Percentiles rank a stretch among this genome's conserved stretches.
Evolutionary conservation across 192 early-diverging fungal species (phyloP).

Genomic region (Geosiphon pyriformis): DNA sequence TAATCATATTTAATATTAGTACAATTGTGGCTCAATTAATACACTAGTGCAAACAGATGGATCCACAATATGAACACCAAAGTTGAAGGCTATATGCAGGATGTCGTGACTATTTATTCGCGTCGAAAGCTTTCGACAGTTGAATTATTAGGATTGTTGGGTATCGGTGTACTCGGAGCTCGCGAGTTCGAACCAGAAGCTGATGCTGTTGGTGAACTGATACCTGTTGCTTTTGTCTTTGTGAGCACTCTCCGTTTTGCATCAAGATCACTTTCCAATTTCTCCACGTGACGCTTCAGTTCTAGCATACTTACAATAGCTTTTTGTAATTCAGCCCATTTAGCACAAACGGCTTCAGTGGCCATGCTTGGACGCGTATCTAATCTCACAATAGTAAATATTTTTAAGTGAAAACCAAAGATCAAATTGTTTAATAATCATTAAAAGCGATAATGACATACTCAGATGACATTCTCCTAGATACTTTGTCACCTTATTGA

Average conservation of each 20-base stretch:
- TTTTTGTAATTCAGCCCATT: conserved; percentile 71
- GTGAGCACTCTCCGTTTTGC: neutral
- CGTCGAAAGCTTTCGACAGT: no score
- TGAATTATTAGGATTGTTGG: no score
- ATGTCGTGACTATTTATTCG: no score
- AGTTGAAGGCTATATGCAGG: no score
- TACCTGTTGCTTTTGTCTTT: neutral
- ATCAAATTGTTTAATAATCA: neutral
- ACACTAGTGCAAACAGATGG: no score
- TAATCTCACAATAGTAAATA: neutral
- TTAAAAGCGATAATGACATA: conserved; percentile 21
- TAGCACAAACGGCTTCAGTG: conserved; percentile 71
- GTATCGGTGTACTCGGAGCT: no score
- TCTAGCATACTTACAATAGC: conserved; percentile 76
- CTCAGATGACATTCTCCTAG: conserved; percentile 54
- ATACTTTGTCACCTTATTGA: conserved; percentile 44
- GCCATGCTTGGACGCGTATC: conserved; percentile 66
- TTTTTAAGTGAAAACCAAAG: neutral
- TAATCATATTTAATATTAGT: no score
- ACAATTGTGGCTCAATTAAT: no score
- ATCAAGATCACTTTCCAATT: conserved; percentile 60
- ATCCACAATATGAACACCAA: no score
- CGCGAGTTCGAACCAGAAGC: no score
- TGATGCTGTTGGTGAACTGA: no score
- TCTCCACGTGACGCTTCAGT: conserved; percentile 77